phyloP scores from a whole-genome alignment of 345 rosid genomes.

The Bruguiera gymnorhiza region DNA sequence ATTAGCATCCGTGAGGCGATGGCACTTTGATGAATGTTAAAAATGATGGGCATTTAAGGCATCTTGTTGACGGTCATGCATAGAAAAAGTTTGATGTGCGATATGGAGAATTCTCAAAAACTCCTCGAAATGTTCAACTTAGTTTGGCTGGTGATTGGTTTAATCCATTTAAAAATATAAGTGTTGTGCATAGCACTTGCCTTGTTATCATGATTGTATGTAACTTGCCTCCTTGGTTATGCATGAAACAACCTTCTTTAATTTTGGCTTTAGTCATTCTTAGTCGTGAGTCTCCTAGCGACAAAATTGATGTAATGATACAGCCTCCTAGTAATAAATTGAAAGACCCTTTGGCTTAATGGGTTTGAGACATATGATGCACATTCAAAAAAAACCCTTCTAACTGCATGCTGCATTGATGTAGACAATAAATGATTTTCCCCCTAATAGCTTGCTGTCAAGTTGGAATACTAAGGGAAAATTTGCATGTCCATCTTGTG shows the following conservation, averaged over 20 bases:
- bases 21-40: background rate
- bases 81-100: constrained; percentile 3
- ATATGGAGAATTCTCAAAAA: background rate
- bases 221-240: background rate
- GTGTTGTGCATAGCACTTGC: background rate
- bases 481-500: too few relatives aligned
- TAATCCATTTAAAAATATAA: background rate
- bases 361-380: constrained; percentile 4
- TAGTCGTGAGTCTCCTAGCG: background rate
- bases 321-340: background rate
- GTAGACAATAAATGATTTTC: constrained; percentile 5
- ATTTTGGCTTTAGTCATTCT: background rate
- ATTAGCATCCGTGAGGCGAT: background rate
- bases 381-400: background rate
- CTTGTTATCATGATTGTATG: background rate
- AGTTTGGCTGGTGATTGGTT: background rate
- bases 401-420: background rate
- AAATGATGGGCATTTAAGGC: background rate
- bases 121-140: background rate
- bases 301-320: background rate
- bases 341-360: background rate
- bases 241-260: background rate
- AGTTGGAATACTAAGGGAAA: too few relatives aligned
- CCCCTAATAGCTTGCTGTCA: too few relatives aligned
- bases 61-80: too few relatives aligned